A percentile compares a stretch with the other conserved stretches of the same genome.
These are phyloP conservation scores for Penicillium flavigenum DNA, from an alignment of 495 filamentous ascomycete genomes.

Conservation along the genomic window DNA sequence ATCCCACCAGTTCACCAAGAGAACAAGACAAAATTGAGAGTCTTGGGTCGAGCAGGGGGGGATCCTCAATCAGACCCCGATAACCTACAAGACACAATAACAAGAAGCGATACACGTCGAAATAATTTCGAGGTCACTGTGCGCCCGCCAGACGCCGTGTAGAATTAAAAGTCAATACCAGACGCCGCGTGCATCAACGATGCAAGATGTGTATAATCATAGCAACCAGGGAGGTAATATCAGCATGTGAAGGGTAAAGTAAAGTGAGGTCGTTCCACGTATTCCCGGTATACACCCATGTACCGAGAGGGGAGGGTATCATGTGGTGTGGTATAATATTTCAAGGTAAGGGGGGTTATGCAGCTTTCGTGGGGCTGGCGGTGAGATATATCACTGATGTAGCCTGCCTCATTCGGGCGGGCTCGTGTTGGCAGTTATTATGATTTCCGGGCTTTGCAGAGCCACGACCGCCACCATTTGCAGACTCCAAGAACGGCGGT, in stretches of 20 bases:
- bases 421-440: constrained; percentile 3
- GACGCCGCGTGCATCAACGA: constrained; percentile 21
- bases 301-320: constrained; percentile 23
- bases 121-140: constrained; percentile 8
- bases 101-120: constrained; percentile 4
- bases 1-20: constrained; percentile 1
- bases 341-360: constrained; percentile 2
- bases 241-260: constrained; percentile 11
- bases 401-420: background rate
- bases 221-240: constrained; percentile 16
- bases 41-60: background rate
- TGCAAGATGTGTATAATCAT: constrained; percentile 21
- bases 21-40: constrained; percentile 4
- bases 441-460: constrained; percentile 42
- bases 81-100: constrained; percentile 17
- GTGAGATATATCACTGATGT: background rate
- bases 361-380: background rate
- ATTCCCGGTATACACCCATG: constrained; percentile 1
- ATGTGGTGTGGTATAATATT: constrained; percentile 16
- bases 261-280: constrained; percentile 22
- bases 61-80: background rate
- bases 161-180: constrained; percentile 10
- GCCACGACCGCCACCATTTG: constrained; percentile 62
- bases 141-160: constrained; percentile 16
- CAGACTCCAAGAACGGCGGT: constrained; percentile 59